Evolutionary conservation across 768 basidiomycete species (phyloP), one percentile per base, ranked within the genome.

Genomic region (Coprinopsis marcescibilis): DNA sequence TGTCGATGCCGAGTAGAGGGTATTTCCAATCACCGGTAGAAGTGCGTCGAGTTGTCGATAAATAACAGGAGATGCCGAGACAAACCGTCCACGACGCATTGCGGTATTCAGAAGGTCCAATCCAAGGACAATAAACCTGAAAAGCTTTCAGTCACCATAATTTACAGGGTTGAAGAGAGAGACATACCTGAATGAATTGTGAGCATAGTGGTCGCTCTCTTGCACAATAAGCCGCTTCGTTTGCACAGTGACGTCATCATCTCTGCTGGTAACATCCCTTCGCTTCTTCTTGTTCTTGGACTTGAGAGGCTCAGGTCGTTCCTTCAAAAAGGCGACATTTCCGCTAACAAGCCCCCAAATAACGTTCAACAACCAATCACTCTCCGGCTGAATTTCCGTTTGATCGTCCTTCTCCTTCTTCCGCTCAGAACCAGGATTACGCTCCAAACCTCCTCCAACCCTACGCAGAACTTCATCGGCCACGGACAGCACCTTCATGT

Each of bases 81-180:
- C 83, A 57, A 99, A 93, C 15, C 83, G 84, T 46, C 81, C 85
- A 5, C 92, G 80, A 39, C 89, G 81, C 58, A 89, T 79, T 0
- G 91, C 92, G 3, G 90, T 88, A 55, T 85, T 79, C 59, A 98
- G 85, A 3, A 99, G 71, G 44, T 98, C 93, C 33, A 98, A 72
- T 33, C 96, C 96, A 55, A 99, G 91, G 4, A 81, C 77, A 24
- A 96, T 81, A 56, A 98, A 98, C 20, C 87, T 91, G 51, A 17
- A 21, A 37, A 32, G 23, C 20, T 7, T 11, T 42, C 51, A 48
- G 52, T 45, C 51, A 49, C 7, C 12, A 24, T 7, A 7, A 14
- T 38, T 23, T n/a, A 37, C 32, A 20, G 25, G 19, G 14, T 32
- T 21, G 14, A 37, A 39, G 8, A 32, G 43, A 27, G 50, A 60